phyloP scores from a whole-genome alignment of 345 rosid species.

The Aegle marmelos region DNA sequence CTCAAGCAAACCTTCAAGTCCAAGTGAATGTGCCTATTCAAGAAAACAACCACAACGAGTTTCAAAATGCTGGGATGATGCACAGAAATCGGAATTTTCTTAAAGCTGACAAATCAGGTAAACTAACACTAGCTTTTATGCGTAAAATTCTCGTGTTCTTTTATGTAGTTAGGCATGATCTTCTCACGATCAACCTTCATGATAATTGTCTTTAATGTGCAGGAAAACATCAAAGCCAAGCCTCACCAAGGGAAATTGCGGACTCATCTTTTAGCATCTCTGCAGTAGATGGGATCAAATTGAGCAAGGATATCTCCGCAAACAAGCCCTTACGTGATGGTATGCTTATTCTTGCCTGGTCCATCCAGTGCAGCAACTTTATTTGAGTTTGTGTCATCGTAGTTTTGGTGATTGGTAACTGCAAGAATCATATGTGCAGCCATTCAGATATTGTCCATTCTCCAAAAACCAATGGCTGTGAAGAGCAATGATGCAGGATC shows the following conservation, averaged over 20 bases:
- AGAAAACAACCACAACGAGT: conserved; percentile 1
- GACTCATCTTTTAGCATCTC: conserved; percentile 29
- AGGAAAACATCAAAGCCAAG: conserved; percentile 27
- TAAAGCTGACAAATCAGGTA: conserved; percentile 32
- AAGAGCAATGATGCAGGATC: conserved; percentile 23
- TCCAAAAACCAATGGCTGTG: conserved; percentile 40
- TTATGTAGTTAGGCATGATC: background rate
- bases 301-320: conserved; percentile 20
- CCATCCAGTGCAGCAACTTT: background rate
- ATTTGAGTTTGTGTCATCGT: background rate
- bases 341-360: conserved; percentile 22
- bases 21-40: conserved; percentile 14
- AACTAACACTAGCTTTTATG: conserved; percentile 1
- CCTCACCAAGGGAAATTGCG: conserved; percentile 7
- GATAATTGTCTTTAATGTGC: conserved; percentile 4
- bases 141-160: conserved; percentile 2
- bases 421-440: conserved; percentile 36
- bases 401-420: background rate
- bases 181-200: background rate
- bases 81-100: conserved; percentile 15
- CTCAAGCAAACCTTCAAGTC: conserved; percentile 24
- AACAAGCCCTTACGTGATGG: conserved; percentile 58
- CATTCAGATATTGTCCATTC: conserved; percentile 59
- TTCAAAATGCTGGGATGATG: conserved; percentile 11
- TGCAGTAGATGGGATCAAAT: conserved; percentile 13